Base-by-base conservation (phyloP, 2,329 filamentous ascomycete genomes). In the Pestalotiopsis sp. region DNA sequence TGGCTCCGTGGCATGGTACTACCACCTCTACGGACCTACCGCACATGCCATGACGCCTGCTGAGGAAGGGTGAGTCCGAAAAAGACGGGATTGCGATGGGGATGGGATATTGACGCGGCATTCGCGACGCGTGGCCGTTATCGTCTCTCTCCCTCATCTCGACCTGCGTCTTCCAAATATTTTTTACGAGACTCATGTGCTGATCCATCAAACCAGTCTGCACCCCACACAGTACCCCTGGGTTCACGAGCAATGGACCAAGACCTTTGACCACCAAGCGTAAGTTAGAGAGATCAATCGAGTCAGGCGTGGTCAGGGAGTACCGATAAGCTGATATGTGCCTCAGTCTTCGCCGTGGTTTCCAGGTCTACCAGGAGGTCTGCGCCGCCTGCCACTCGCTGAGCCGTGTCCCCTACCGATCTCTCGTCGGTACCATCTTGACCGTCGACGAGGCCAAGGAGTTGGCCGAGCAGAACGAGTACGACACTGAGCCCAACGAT, bases 341-440 rank as follows among this genome's bases (percentile, higher is more conserved):
- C 31, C n/a, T 9, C 75, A 97, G 95, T 78, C 94, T 99, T 75
- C 96, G 96, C 83, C 95, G 96, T 87, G 96, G 96, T 85, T 99
- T 98, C 91, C 95, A 97, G 86, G 96, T 99, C 80, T 99, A 99
- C 89, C 94, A 92, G 76, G 96, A 99, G 86, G 96, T 99, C 79
- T 99, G 96, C 89, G 91, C 95, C 71, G 94, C 94, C 77, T 99
- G 96, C 90, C 96, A 99, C 88, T 99, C 96, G 72, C 91, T 99
- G 73, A 91, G 87, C 83, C 93, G 96, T 86, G 90, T 99, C 70
- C 95, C 96, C 70, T 99, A 97, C 90, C 94, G 96, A 82, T 80
- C 92, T 69, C 88, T 98, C 71, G 96, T 99, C 78, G 96, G 96
- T 81, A 90, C 90, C 74, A 88, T 97, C 82, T 90, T 98, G 88